These are phyloP conservation scores for Exserohilum rostratum DNA, from an alignment of 2,329 filamentous ascomycete species.

Conservation along the genomic window DNA sequence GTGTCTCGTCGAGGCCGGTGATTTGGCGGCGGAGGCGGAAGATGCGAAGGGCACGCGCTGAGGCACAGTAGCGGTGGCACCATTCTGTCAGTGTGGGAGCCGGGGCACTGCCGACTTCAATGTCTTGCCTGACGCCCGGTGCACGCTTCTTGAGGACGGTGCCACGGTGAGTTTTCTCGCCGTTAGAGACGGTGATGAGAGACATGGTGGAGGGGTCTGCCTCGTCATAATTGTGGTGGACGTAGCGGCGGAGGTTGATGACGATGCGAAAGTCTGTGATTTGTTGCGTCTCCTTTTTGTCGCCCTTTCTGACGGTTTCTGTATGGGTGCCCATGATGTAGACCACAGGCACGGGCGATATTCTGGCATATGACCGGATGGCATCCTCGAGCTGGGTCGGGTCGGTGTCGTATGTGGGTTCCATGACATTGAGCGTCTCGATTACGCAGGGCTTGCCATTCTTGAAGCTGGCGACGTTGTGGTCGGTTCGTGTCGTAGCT, in stretches of 20 bases:
- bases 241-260: slow-evolving; percentile 41
- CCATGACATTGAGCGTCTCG: slow-evolving; percentile 36
- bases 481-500: slow-evolving; percentile 35
- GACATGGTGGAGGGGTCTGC: slow-evolving; percentile 32
- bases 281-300: slow-evolving; percentile 45
- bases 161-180: slow-evolving; percentile 69
- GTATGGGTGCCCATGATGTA: slow-evolving; percentile 48
- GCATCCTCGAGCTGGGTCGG: slow-evolving; percentile 39
- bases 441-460: slow-evolving; percentile 37
- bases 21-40: slow-evolving; percentile 55
- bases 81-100: slow-evolving; percentile 61
- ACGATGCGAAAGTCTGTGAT: slow-evolving; percentile 49
- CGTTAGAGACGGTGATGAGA: slow-evolving; percentile 59
- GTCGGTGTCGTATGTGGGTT: slow-evolving; percentile 41
- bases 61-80: slow-evolving; percentile 71
- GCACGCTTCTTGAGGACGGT: slow-evolving; percentile 62
- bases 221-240: slow-evolving; percentile 28
- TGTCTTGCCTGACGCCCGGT: slow-evolving; percentile 52
- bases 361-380: slow-evolving; percentile 32
- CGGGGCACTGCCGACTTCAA: slow-evolving; percentile 53
- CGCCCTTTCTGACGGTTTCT: slow-evolving; percentile 41
- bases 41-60: slow-evolving; percentile 61
- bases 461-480: slow-evolving; percentile 29
- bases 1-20: slow-evolving; percentile 65
- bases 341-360: slow-evolving; percentile 42